Conservation (phyloP, 768 basidiomycete genomes). For the Lentinula edodes region DNA sequence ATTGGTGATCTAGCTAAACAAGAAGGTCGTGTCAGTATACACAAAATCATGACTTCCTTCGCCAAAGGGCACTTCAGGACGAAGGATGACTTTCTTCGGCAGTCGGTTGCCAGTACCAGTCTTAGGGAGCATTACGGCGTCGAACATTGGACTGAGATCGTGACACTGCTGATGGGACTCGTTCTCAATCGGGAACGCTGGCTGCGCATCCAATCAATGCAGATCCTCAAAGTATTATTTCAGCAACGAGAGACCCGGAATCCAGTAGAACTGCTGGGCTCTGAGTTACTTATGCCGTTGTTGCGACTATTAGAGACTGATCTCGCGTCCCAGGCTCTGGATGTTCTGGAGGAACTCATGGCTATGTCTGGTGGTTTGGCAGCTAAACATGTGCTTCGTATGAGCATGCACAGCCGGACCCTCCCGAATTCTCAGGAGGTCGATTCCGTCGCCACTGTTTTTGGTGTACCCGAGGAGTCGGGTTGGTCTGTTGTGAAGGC, state of each 20-base stretch:
- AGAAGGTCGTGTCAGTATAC: slow-evolving; percentile 73
- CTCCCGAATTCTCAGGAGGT: slow-evolving; percentile 32
- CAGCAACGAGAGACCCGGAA: slow-evolving; percentile 77
- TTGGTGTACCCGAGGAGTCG: slow-evolving; percentile 75
- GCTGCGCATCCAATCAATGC: slow-evolving; percentile 79
- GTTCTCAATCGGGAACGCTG: slow-evolving; percentile 79
- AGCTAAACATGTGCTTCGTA: slow-evolving; percentile 82
- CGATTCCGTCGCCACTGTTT: slow-evolving; percentile 63
- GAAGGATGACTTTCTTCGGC: slow-evolving; percentile 88
- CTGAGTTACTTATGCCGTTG: slow-evolving; percentile 88
- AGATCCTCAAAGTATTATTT: slow-evolving; percentile 84
- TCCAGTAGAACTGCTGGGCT: slow-evolving; percentile 68
- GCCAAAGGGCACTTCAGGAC: slow-evolving; percentile 84
- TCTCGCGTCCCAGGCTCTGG: slow-evolving; percentile 77
- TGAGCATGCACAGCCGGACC: slow-evolving; percentile 74
- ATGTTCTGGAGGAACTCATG: slow-evolving; percentile 90
- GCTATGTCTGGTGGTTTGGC: slow-evolving; percentile 70
- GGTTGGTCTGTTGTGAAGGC: slow-evolving; percentile 84
- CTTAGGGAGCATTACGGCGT: slow-evolving; percentile 80
- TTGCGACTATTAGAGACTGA: slow-evolving; percentile 86
- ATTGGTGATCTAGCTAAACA: slow-evolving; percentile 66
- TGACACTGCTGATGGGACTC: slow-evolving; percentile 81
- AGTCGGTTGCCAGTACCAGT: slow-evolving; percentile 78
- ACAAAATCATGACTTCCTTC: slow-evolving; percentile 86
- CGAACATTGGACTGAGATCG: slow-evolving; percentile 73